Evolutionary conservation across 305 asterid species (phyloP), one percentile per base, ranked within the genome.

Genomic region (Fraxinus latifolia): DNA sequence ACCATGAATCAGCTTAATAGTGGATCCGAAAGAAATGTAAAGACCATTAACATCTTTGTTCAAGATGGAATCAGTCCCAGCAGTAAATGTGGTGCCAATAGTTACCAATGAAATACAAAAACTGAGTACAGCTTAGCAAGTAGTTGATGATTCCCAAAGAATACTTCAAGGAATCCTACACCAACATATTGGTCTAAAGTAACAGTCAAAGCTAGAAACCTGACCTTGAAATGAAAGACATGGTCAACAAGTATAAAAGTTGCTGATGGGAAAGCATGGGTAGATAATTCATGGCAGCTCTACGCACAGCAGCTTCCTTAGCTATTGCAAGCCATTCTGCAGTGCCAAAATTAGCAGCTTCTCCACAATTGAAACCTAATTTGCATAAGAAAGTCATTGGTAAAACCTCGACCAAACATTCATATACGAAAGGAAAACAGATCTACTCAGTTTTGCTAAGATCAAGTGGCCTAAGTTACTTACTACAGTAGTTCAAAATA

Each of bases 211-310:
- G 85, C 79, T 36, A 76, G 80, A 44, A 83, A 77, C 62, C 88
- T 78, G 71, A 94, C 99, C 98, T 94, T 81, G 99, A 88, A 87
- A 94, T 82, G 88, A 96, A 95, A 80, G 99, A 96, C 97, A 96
- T 94, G 47, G 98, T 94, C 92, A 96, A 88, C 88, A 96, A 87
- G 90, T 93, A 92, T 75, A 96, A 84, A 86, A 96, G 87, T 82
- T 96, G 99, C 88, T 96, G 99, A 84, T 96, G 99, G 80, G 99
- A 96, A 83, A 96, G 99, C 99, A 96, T 96, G 80, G 99, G 99
- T 86, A 94, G 97, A 88, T 85, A 92, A 89, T 93, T 94, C 99
- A 96, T 96, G 80, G 93, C 98, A 88, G 99, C 97, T 88, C 99
- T 89, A 42, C 98, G 97, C 78, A 94, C 92, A 81, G 99, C 99